Evolutionary conservation across 331 rosid genomes (phyloP).

Genomic region (Rosa hybrid): DNA sequence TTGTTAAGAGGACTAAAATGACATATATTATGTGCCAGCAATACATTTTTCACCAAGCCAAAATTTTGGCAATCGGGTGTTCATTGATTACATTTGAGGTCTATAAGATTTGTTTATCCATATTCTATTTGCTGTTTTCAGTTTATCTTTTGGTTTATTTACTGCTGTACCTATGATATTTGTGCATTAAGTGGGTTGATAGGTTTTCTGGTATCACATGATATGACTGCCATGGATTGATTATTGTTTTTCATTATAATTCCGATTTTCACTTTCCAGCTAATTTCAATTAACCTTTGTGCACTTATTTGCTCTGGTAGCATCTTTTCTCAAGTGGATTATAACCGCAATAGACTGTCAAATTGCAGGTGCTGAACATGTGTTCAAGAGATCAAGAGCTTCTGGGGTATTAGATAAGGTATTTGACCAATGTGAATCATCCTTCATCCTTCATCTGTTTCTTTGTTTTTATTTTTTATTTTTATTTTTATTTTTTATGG

Average conservation of each 20-base stretch:
- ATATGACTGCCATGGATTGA: background rate
- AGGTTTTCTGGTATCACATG: background rate
- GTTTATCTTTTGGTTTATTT: background rate
- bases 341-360: constrained; percentile 17
- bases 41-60: background rate
- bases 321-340: constrained; percentile 13
- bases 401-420: constrained; percentile 25
- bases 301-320: constrained; percentile 13
- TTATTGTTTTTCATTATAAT: background rate
- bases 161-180: background rate
- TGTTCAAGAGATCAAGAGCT: constrained; percentile 19
- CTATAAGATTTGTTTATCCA: background rate
- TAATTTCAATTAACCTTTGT: background rate
- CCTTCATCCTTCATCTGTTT: background rate
- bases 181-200: background rate
- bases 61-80: background rate
- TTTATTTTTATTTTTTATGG: background rate
- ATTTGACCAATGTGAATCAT: background rate
- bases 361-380: constrained; percentile 18
- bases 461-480: background rate
- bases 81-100: background rate
- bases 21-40: background rate
- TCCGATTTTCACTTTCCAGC: background rate
- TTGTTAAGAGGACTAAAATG: background rate
- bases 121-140: background rate